phyloP scores from a whole-genome alignment of 2,329 filamentous ascomycete species.

The Colletotrichum simmondsii region DNA sequence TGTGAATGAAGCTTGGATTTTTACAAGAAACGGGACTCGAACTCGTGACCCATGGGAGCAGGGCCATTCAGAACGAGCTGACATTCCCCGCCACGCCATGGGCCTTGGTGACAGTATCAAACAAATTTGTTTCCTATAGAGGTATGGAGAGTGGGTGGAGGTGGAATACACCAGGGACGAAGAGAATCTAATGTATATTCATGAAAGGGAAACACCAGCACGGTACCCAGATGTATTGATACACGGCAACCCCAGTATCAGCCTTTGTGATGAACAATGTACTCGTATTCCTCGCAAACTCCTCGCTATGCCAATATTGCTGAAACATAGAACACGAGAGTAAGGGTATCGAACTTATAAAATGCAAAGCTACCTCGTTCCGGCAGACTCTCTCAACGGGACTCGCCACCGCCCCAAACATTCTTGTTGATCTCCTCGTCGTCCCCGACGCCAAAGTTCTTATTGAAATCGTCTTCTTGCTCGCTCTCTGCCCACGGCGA shows the following conservation, averaged over 20 bases:
- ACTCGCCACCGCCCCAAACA: constrained; percentile 49
- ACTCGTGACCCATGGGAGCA: too few relatives aligned
- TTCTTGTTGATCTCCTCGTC: constrained; percentile 56
- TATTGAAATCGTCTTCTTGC: constrained; percentile 23
- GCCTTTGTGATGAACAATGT: background rate
- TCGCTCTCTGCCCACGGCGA: constrained; percentile 34
- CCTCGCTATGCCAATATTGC: constrained; percentile 41
- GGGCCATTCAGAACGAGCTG: too few relatives aligned
- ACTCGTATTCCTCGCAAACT: constrained; percentile 35
- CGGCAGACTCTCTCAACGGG: constrained; percentile 1
- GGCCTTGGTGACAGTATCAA: too few relatives aligned
- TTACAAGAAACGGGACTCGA: too few relatives aligned
- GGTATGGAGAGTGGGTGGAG: background rate
- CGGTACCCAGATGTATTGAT: background rate
- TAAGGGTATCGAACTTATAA: constrained; percentile 32
- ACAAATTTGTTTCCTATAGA: too few relatives aligned
- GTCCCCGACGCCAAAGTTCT: constrained; percentile 41
- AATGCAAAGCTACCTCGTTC: constrained; percentile 7
- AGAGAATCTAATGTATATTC: background rate
- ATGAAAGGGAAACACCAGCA: background rate
- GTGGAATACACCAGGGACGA: background rate
- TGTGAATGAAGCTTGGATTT: too few relatives aligned
- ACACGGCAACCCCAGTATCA: background rate
- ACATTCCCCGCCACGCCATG: too few relatives aligned
- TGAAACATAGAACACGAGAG: constrained; percentile 30